Base-by-base conservation (phyloP, 805 yeast genomes). In the Hanseniaspora lindneri region DNA sequence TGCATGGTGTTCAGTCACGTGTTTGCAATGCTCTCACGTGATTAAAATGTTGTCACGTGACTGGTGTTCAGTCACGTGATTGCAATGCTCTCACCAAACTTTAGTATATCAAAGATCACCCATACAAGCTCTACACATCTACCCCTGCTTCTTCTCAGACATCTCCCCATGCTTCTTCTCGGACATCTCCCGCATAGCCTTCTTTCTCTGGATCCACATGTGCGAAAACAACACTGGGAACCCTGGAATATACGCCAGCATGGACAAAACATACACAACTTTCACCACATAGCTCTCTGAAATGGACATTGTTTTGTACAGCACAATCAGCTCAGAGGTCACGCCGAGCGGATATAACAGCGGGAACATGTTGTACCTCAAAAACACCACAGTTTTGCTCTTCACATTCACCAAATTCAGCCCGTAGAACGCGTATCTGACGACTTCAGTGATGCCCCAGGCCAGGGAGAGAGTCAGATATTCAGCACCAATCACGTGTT, bases 371-470 rank as follows among this genome's bases (percentile, higher is more conserved):
- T 83, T 83, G 71, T 92, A 92, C 59, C 98, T 75, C 54, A 86
- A 66, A 17, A 46, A 46, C 11, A 46, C 4, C 4, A 46, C 27
- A 24, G 10, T 4, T 20, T 46, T 46, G 6, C 25, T 17, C 19
- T 46, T 34, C 72, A 80, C 74, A 17, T 79, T 74, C 55, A 89
- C 69, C 39, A 64, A 51, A 9, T 60, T 56, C 51, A 52, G 60
- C 42, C 58, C 63, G 61, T 92, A 94, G 67, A 77, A 92, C 37
- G 85, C 74, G 66, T 92, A 92, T 62, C 98, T 74, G 50, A 88
- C 80, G 39, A 85, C 73, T 65, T 92, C 98, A n/a, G 97, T 85
- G 47, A 84, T 57, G n/a, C 92, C 77, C 98, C 98, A 92, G 11
- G 96, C 87, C 39, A 77, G 56, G 41, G 79, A 70, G 62, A 89